phyloP scores from a whole-genome alignment of 2,329 filamentous ascomycete species.

The Aspergillus uvarum region DNA sequence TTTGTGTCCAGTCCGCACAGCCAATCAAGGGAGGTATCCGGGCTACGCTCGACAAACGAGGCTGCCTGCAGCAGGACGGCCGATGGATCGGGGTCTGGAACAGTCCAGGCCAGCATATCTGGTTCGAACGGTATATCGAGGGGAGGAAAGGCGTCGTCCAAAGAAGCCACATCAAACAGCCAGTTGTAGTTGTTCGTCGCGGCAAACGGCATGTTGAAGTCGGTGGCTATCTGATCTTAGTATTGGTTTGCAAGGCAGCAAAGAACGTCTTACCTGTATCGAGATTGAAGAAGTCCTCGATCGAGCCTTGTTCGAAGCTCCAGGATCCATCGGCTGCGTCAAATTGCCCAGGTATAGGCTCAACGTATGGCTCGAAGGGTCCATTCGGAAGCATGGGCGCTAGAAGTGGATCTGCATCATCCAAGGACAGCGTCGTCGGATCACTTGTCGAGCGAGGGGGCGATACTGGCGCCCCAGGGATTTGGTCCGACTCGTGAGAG shows the following conservation, averaged over 20 bases:
- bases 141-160: slow-evolving; percentile 38
- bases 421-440: slow-evolving; percentile 24
- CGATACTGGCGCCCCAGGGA: slow-evolving; percentile 26
- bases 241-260: neutral
- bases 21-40: slow-evolving; percentile 18
- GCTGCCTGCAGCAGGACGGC: slow-evolving; percentile 26
- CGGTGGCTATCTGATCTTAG: slow-evolving; percentile 47
- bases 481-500: slow-evolving; percentile 7
- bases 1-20: slow-evolving; percentile 22
- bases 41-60: slow-evolving; percentile 22
- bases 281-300: slow-evolving; percentile 57
- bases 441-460: slow-evolving; percentile 28
- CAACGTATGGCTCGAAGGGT: slow-evolving; percentile 33
- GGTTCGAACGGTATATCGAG: slow-evolving; percentile 26
- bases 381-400: slow-evolving; percentile 34
- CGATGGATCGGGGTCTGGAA: slow-evolving; percentile 20
- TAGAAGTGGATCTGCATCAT: slow-evolving; percentile 29
- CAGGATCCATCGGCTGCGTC: slow-evolving; percentile 36
- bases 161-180: slow-evolving; percentile 52
- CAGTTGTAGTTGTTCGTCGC: slow-evolving; percentile 64
- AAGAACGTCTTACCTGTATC: slow-evolving; percentile 49
- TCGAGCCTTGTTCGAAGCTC: slow-evolving; percentile 20
- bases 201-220: slow-evolving; percentile 66
- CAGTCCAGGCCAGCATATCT: slow-evolving; percentile 25
- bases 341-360: slow-evolving; percentile 35